phyloP scores from a whole-genome alignment of 2,329 filamentous ascomycete species.

The Spiromastix sp. region DNA sequence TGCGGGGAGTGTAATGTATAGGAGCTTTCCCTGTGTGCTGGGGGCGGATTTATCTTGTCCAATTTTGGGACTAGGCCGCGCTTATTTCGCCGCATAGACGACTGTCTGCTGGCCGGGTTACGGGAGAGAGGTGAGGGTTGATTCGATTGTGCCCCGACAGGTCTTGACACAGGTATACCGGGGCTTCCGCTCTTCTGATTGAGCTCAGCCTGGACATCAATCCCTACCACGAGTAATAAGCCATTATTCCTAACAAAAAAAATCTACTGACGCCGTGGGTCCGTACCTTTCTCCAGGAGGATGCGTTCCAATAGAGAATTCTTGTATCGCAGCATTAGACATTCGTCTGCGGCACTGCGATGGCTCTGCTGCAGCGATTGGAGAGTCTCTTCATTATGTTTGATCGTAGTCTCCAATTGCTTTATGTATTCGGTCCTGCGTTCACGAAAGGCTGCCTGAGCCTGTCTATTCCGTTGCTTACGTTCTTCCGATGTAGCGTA shows the following conservation, averaged over 20 bases:
- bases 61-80: constrained; percentile 67
- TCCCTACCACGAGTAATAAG: constrained; percentile 46
- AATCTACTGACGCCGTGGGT: background rate
- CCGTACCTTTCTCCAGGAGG: constrained; percentile 91
- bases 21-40: constrained; percentile 24
- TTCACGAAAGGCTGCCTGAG: constrained; percentile 93
- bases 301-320: constrained; percentile 94
- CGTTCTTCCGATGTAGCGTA: constrained; percentile 98
- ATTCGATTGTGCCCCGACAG: constrained; percentile 56
- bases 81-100: constrained; percentile 58
- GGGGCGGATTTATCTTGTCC: constrained; percentile 39
- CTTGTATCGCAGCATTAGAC: constrained; percentile 96
- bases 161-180: constrained; percentile 55
- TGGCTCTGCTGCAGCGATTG: constrained; percentile 90
- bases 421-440: constrained; percentile 98
- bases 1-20: constrained; percentile 52
- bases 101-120: constrained; percentile 68
- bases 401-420: constrained; percentile 94
- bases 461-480: constrained; percentile 94
- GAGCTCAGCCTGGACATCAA: constrained; percentile 94
- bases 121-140: constrained; percentile 69
- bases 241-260: background rate
- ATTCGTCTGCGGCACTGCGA: constrained; percentile 89
- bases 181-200: constrained; percentile 86
- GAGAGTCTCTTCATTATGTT: constrained; percentile 88